Evolutionary conservation across 192 early-diverging fungal genomes (phyloP), one percentile per base, ranked within the genome.

Genomic region (Linderina pennispora): DNA sequence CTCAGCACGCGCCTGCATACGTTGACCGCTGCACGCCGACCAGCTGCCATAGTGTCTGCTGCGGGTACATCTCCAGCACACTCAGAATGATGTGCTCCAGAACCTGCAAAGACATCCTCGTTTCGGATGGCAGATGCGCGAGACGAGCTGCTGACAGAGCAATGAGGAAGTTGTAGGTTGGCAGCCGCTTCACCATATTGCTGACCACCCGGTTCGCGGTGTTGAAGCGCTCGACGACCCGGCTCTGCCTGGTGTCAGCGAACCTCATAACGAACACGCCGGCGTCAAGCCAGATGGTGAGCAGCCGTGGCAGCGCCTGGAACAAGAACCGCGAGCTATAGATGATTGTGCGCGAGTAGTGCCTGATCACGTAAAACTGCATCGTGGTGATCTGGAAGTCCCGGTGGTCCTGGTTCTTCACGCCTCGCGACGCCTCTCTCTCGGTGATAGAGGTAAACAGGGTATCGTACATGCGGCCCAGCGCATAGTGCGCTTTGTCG

Each of bases 31-130:
- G 74, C 4, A 89, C 83, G 9, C 85, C 77, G 44, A 90, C 74
- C 58, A 94, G 76, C 55, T 90, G 87, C 92, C 92, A 94, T 35
- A 92, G 65, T 5, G 86, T 77, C 57, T 92, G 92, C 51, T 89
- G 81, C 6, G 92, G 89, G 47, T 84, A 91, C 3, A 70, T 72
- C 17, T 66, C 42, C 23, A 94, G 74, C 6, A 90, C 84, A 6
- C 59, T 72, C 23, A 81, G 53, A 4, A 92, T 68, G 21, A 94
- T 86, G 20, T 52, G 48, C 53, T 91, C 83, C 4, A 94, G 57
- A 5, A 86, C 65, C 11, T 54, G 43, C 43, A 81, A 80, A n/a
- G n/a, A n/a, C n/a, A n/a, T n/a, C n/a, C n/a, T n/a, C 21, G 90
- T 86, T 13, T 76, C 65, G 15, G 59, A 42, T 55, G 90, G 83